Conservation (phyloP, 345 rosid species). For the Physaria fendleri region DNA sequence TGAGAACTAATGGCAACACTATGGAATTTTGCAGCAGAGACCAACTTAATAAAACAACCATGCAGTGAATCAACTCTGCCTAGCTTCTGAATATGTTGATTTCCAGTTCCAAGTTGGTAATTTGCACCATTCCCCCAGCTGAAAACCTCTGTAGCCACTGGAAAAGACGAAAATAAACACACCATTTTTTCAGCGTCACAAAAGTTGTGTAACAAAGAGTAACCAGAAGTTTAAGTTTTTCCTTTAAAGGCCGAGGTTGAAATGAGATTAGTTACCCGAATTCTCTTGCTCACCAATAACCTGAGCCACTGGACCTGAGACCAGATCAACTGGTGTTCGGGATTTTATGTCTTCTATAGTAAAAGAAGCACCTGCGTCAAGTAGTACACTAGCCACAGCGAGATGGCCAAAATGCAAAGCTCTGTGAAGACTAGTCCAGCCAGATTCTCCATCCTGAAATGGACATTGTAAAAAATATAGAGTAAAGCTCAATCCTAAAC, state of each 20-base stretch:
- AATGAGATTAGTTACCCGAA: conserved; percentile 43
- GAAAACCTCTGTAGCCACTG: conserved; percentile 82
- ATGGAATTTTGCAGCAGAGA: conserved; percentile 94
- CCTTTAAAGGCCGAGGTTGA: conserved; percentile 2
- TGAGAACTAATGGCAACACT: conserved; percentile 68
- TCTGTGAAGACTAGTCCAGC: conserved; percentile 96
- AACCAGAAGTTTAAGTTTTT: conserved; percentile 2
- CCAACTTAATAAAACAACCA: conserved; percentile 55
- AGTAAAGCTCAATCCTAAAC: background rate
- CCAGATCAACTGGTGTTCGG: conserved; percentile 76
- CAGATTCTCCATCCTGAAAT: conserved; percentile 97
- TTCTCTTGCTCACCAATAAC: conserved; percentile 41
- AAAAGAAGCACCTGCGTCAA: conserved; percentile 73
- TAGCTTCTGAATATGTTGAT: conserved; percentile 75
- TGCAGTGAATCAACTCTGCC: conserved; percentile 90
- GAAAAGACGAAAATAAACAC: conserved; percentile 13
- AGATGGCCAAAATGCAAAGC: conserved; percentile 98
- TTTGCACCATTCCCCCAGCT: conserved; percentile 99
- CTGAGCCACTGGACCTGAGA: conserved; percentile 86
- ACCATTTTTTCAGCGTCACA: background rate
- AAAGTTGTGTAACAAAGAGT: background rate
- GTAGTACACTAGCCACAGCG: conserved; percentile 80
- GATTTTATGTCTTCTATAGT: conserved; percentile 64
- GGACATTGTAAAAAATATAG: background rate
- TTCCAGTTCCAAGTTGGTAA: conserved; percentile 96